Conservation (phyloP, 140 eudicot species). For the Ambrosia hybrid region DNA sequence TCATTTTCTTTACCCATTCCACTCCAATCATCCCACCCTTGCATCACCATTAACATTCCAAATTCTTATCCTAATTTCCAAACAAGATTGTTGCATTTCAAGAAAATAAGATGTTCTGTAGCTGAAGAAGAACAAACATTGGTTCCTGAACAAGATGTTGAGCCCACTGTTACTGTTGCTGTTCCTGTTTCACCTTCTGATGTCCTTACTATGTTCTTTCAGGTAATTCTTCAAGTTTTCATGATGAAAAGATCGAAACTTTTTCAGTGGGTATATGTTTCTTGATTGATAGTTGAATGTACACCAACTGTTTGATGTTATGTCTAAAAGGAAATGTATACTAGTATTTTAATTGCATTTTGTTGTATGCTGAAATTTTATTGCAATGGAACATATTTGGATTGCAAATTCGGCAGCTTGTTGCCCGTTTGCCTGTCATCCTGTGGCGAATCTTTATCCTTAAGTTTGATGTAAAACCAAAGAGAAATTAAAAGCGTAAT, state of each 20-base stretch:
- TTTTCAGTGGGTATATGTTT: neutral
- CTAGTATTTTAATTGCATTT: neutral
- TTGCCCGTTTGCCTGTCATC: too few species aligned
- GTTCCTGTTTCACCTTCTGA: constrained; percentile 91
- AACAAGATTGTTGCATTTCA: constrained; percentile 26
- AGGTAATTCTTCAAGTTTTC: constrained; percentile 27
- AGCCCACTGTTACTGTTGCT: constrained; percentile 72
- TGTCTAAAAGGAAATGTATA: neutral
- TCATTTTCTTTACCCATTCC: constrained; percentile 30
- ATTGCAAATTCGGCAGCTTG: neutral
- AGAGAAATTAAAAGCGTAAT: neutral
- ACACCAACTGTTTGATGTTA: constrained; percentile 24
- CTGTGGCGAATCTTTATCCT: too few species aligned
- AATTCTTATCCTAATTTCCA: constrained; percentile 19
- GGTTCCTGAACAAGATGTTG: constrained; percentile 44
- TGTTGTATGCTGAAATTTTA: neutral
- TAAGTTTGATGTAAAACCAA: too few species aligned
- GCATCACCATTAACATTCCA: constrained; percentile 11
- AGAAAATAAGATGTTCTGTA: constrained; percentile 43
- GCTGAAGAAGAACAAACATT: constrained; percentile 41
- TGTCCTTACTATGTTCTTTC: constrained; percentile 78
- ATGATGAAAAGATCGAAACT: neutral
- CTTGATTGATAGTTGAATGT: constrained; percentile 17
- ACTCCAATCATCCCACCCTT: constrained; percentile 5
- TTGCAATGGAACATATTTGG: neutral